Conservation (phyloP, 176 grass and related monocot genomes). For the Triticum turgidum region DNA sequence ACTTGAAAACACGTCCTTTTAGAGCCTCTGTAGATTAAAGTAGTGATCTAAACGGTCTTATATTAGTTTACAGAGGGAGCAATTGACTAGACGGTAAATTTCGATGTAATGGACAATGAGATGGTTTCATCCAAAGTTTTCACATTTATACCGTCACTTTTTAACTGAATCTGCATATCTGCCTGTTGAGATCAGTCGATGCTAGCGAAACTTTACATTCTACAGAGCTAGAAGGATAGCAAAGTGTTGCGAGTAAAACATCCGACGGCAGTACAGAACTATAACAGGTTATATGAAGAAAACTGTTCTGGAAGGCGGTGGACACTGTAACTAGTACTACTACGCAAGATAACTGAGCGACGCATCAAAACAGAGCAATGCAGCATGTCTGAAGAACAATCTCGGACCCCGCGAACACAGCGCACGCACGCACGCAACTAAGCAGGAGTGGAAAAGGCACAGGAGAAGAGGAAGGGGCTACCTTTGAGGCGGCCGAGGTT, state of each 20-base stretch:
- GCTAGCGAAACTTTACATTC: too few relatives aligned
- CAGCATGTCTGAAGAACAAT: neutral
- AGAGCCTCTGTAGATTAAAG: neutral
- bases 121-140: neutral
- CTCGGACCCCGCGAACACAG: neutral
- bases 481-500: conserved; percentile 29
- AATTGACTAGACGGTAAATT: neutral
- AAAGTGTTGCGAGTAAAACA: too few relatives aligned
- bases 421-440: neutral
- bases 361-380: neutral
- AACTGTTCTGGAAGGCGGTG: neutral
- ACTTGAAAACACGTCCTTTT: neutral
- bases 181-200: neutral
- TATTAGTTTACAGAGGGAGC: too few relatives aligned
- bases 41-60: too few relatives aligned
- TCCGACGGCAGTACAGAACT: neutral
- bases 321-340: neutral
- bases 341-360: neutral
- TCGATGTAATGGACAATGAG: neutral
- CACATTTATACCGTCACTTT: neutral
- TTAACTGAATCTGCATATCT: neutral
- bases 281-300: neutral
- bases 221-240: too few relatives aligned
- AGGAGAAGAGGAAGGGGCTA: neutral
- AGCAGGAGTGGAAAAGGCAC: neutral